Base-by-base conservation (phyloP, 164 flowering plant genomes). In the Santalum album region DNA sequence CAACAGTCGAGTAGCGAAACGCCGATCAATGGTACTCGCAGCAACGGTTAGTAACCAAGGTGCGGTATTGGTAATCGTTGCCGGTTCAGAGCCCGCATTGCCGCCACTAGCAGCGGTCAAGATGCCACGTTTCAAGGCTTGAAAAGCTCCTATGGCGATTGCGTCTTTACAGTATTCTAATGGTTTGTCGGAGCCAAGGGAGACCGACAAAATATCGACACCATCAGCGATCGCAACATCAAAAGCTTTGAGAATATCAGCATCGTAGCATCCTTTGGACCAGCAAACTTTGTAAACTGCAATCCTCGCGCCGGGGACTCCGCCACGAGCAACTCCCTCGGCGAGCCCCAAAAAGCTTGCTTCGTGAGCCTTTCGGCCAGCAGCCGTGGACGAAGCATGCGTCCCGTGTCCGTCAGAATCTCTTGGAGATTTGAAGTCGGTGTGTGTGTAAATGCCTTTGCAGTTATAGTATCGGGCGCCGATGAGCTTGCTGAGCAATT, bases 11-110 rank as follows among this genome's bases (percentile, higher is more conserved):
- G 66, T 26, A 0, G 51, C 34, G 15, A 72, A 68, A 51, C 58
- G 57, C 22, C 75, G 53, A 44, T 69, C 76, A 35, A 69, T 69
- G 25, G 52, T 63, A 64, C 67, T 67, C 16, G 77, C 74, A 29
- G 72, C 78, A 2, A 74, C 78, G 1, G 78, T 68, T 6, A 68
- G 43, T 3, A 49, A 6, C 75, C 75, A 73, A 6, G 75, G 78
- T 0, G 78, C 57, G 22, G 22, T 23, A 44, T 67, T 73, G 32
- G 46, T 0, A 29, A 65, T 55, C 0, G 65, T 12, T 0, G 0
- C 4, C 1, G 54, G 67, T 0, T 0, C 43, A 0, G 74, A 74
- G 1, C 77, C 77, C 14, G 49, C 32, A 34, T 69, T 73, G 2
- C 77, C 72, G 0, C 72, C 77, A 32, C 67, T 61, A 29, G 34